These are phyloP conservation scores for Hypomontagnella submonticulosa DNA, from an alignment of 495 filamentous ascomycete species.

Conservation along the genomic window DNA sequence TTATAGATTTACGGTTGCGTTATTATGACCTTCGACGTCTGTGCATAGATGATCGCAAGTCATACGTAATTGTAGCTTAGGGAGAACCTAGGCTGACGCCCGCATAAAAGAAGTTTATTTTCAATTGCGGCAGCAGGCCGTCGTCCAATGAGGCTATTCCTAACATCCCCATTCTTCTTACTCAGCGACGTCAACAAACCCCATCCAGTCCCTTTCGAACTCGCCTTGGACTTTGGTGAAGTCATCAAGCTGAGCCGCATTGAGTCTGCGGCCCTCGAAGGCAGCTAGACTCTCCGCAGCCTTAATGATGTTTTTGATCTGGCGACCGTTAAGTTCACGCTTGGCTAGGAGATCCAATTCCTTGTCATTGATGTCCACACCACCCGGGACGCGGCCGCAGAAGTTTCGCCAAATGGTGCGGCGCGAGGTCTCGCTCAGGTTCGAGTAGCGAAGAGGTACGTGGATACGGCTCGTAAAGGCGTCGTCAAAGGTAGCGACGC, in stretches of 20 bases:
- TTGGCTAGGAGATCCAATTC: slow-evolving; percentile 56
- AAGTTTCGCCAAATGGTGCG: slow-evolving; percentile 61
- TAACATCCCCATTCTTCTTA: no score
- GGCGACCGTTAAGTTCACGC: slow-evolving; percentile 65
- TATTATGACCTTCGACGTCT: no score
- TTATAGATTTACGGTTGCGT: no score
- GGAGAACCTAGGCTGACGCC: no score
- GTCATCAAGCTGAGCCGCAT: slow-evolving; percentile 9
- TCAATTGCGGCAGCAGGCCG: no score
- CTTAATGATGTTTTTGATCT: slow-evolving; percentile 74
- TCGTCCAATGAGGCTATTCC: no score
- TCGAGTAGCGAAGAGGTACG: slow-evolving; percentile 53
- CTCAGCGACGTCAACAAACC: slow-evolving; percentile 28
- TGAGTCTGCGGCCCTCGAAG: slow-evolving; percentile 46
- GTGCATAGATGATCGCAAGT: no score
- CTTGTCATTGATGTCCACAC: slow-evolving; percentile 52
- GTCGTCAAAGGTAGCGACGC: slow-evolving; percentile 68
- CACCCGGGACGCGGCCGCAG: slow-evolving; percentile 29
- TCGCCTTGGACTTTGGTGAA: slow-evolving; percentile 37
- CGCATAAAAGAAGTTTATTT: no score
- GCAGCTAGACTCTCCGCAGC: slow-evolving; percentile 56
- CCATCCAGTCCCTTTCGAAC: slow-evolving; percentile 34
- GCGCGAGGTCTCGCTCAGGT: slow-evolving; percentile 49
- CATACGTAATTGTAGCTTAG: no score
- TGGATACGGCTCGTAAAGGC: slow-evolving; percentile 63